Evolutionary conservation across 768 basidiomycete species (phyloP), one percentile per base, ranked within the genome.

Genomic region (Boletus coccyginus): DNA sequence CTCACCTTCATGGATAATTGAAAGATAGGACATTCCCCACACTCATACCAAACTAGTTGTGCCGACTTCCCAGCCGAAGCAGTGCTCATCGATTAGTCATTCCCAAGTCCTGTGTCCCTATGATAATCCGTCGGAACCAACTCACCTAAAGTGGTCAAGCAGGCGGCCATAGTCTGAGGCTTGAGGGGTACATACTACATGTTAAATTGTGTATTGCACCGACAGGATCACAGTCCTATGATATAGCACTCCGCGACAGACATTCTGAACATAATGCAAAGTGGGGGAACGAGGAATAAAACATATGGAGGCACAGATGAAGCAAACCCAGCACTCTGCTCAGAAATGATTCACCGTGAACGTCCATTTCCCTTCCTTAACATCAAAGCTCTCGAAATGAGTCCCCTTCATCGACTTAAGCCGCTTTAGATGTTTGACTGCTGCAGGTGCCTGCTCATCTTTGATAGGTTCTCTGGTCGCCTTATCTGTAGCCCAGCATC

Each of bases 301-400:
- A 38, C 38, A 32, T 21, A 42, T 16, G 40, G 35, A 36, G 46
- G 46, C 31, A n/a, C 40, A 44, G 45, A 52, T 31, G 11, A 52
- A 54, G 38, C 40, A 55, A 50, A 36, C 31, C 46, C 29, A 52
- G 16, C 24, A 41, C 17, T 42, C n/a, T 31, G 31, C 55, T 81
- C 73, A 92, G 78, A 98, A 99, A 75, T 96, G 93, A 68, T 94
- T 87, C 59, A 98, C 97, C 32, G 80, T 85, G 75, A 99, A 98
- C 48, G 85, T 88, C 96, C 96, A 98, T 72, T 82, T 87, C 50
- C 97, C 97, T 64, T 86, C 84, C 63, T 77, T 77, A 52, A 85
- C 79, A 55, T 94, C 88, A 70, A 90, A 98, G 65, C 74, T 75
- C 68, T 90, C 86, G 65, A 94, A 98, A 46, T 81, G 81, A 40